A percentile compares a stretch with the other conserved stretches of the same genome.
phyloP scores from a whole-genome alignment of 2,329 filamentous ascomycete genomes.

The Xylaria sp. region DNA sequence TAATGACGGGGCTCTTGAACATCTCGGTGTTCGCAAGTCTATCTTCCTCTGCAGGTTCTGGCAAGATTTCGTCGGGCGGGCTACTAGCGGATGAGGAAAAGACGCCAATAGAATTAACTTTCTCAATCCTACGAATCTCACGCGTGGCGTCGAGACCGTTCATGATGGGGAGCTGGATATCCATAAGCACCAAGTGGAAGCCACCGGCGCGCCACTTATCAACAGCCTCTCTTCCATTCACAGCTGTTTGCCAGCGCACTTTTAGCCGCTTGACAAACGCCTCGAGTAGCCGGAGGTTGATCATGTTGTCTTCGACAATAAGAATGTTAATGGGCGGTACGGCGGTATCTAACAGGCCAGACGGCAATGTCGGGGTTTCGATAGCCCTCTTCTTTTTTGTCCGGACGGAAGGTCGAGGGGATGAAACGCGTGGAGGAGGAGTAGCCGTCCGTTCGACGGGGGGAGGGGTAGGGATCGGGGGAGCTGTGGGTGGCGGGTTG shows the following conservation, averaged over 20 bases:
- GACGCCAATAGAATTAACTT: slow-evolving; percentile 91
- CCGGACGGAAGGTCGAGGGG: slow-evolving; percentile 60
- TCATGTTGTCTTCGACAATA: slow-evolving; percentile 98
- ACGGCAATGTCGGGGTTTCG: slow-evolving; percentile 60
- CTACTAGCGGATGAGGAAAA: slow-evolving; percentile 77
- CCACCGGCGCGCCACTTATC: slow-evolving; percentile 92
- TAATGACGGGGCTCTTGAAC: slow-evolving; percentile 98
- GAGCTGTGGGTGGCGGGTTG: slow-evolving; percentile 58
- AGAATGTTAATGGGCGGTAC: slow-evolving; percentile 97
- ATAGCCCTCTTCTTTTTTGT: slow-evolving; percentile 64
- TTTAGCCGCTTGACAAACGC: slow-evolving; percentile 96
- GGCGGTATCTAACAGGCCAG: slow-evolving; percentile 78
- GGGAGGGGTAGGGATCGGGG: slow-evolving; percentile 60
- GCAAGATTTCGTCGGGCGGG: slow-evolving; percentile 58
- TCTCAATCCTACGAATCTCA: slow-evolving; percentile 89
- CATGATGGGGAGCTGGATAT: slow-evolving; percentile 98
- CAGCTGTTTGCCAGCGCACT: slow-evolving; percentile 95
- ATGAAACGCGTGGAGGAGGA: slow-evolving; percentile 57
- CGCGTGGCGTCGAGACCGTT: slow-evolving; percentile 93
- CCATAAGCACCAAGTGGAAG: slow-evolving; percentile 97
- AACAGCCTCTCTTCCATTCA: slow-evolving; percentile 93
- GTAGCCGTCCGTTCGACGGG: slow-evolving; percentile 68
- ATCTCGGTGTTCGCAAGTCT: slow-evolving; percentile 73
- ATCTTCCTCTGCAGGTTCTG: slow-evolving; percentile 70
- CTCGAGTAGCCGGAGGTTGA: slow-evolving; percentile 92